Base-by-base conservation (phyloP, 768 basidiomycete species). In the Russula foetens region DNA sequence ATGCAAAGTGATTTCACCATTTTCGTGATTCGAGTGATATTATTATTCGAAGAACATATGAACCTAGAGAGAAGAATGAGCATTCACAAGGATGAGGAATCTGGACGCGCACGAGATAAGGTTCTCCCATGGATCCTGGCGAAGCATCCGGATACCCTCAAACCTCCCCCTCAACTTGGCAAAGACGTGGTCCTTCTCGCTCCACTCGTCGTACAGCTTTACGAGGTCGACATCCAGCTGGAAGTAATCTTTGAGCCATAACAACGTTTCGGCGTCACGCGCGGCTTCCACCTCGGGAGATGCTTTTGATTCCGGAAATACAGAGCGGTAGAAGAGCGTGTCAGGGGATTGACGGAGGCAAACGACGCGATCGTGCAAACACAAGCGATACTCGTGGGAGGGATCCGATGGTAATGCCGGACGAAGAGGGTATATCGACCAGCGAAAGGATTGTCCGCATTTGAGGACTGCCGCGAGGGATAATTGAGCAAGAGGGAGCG, bases 1-100 rank as follows among this genome's bases (percentile, higher is more conserved):
- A 73, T 79, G 71, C 90, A 92, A 15, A 98, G 81, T 21, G 82
- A 79, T 62, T 91, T 87, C 29, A 98, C 85, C 88, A 98, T 94
- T 59, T 88, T 90, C 17, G 92, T 89, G 67, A 99, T 99, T 7
- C 97, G 89, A 6, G 84, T 74, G 53, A 99, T 98, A 67, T 98
- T 94, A 71, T 98, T 98, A 69, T 98, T 98, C 2, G 92, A 91
- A 2, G 94, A 97, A 70, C 96, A 98, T 65, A 99, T 97, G 75
- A 98, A 99, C 9, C 95, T 96, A 46, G 0, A 26, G 7, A 31
- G 8, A 43, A 11, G 56, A 43, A 38, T 43, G 28, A 45, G 41
- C 21, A 15, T 21, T 23, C 1, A 9, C 15, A 28, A 53, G 26
- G 11, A 53, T 28, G 41, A 46, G 50, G 14, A 61, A 41, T 61